phyloP scores from a whole-genome alignment of 2,329 filamentous ascomycete genomes.

The Bipolaris victoriae region DNA sequence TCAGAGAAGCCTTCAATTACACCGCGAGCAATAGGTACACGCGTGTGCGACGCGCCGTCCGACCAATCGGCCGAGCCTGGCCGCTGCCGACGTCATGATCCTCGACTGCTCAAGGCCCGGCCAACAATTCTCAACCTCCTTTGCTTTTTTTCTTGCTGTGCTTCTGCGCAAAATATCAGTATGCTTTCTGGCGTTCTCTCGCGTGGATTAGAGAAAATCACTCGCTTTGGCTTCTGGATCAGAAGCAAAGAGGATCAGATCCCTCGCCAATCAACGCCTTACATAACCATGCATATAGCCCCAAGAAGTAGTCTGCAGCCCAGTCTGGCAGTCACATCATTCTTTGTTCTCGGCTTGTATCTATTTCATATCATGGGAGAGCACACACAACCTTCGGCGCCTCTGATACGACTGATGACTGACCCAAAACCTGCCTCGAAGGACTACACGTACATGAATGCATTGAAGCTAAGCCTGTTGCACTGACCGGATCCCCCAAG shows the following conservation, averaged over 20 bases:
- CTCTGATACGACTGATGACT: conserved; percentile 5
- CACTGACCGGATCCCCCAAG: conserved; percentile 10
- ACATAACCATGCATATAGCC: background rate
- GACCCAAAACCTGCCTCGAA: background rate
- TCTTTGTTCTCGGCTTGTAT: background rate
- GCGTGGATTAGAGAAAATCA: too few relatives aligned
- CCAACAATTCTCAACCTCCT: conserved; percentile 3
- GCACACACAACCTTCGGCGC: background rate
- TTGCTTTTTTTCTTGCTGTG: background rate
- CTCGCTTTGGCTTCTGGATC: too few relatives aligned
- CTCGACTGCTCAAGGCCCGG: background rate
- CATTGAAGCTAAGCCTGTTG: conserved; percentile 10
- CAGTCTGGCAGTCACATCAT: background rate
- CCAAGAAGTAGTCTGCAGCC: conserved; percentile 4
- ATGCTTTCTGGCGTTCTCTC: background rate
- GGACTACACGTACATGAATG: background rate
- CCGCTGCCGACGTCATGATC: conserved; percentile 9
- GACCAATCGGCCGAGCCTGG: conserved; percentile 8
- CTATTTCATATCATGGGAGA: background rate
- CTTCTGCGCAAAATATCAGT: background rate
- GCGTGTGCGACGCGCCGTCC: conserved; percentile 2
- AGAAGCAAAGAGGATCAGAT: too few relatives aligned
- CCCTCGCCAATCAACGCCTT: background rate
- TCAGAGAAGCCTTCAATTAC: background rate
- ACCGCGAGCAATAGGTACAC: background rate